Conservation (phyloP, 2,329 filamentous ascomycete species). For the Orbilia quercus region DNA sequence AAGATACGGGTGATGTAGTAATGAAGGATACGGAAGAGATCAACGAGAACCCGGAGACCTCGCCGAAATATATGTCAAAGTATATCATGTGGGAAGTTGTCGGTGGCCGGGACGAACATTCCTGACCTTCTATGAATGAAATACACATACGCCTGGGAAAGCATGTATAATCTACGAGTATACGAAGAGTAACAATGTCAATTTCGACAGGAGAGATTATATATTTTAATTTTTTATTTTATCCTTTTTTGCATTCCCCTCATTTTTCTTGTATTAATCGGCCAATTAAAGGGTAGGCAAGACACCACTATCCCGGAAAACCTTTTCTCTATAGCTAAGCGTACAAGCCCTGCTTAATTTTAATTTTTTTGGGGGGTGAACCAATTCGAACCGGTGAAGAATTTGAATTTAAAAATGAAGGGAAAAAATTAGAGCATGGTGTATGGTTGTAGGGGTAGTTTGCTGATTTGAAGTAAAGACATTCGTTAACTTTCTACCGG, state of each 20-base stretch:
- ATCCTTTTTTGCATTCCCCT: too few relatives aligned
- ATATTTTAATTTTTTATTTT: not conserved
- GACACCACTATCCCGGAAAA: not conserved
- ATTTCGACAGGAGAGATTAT: not conserved
- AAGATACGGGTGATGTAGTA: constrained; percentile 16
- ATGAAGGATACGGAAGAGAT: constrained; percentile 19
- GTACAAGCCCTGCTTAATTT: too few relatives aligned
- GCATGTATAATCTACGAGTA: too few relatives aligned
- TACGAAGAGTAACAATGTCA: not conserved
- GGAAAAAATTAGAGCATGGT: too few relatives aligned
- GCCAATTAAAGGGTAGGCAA: not conserved
- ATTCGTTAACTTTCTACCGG: too few relatives aligned
- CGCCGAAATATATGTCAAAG: constrained; percentile 5
- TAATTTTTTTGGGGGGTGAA: too few relatives aligned
- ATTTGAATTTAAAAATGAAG: too few relatives aligned
- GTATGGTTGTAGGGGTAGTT: too few relatives aligned
- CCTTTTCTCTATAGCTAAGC: too few relatives aligned
- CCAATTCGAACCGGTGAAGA: too few relatives aligned
- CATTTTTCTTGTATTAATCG: not conserved
- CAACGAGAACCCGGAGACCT: not conserved
- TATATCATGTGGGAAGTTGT: constrained; percentile 58
- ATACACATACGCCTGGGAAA: not conserved
- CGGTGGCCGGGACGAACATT: constrained; percentile 59
- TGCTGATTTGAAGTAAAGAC: too few relatives aligned
- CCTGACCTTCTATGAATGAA: constrained; percentile 26